These are phyloP conservation scores for Pseudonitzschia delicatissima DNA, from an alignment of 108 stramenopile genomes.

Conservation along the genomic window DNA sequence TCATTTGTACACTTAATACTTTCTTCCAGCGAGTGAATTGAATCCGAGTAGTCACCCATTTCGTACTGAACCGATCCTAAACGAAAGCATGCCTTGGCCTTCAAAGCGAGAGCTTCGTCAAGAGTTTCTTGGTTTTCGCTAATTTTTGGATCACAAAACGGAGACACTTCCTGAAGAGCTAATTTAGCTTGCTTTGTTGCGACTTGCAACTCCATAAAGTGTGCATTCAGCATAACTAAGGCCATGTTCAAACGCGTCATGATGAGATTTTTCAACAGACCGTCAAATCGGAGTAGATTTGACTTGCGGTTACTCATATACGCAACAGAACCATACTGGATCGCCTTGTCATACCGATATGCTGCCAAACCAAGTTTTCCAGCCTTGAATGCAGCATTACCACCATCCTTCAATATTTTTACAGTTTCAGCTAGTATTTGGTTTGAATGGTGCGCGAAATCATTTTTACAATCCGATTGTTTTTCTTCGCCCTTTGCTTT, in stretches of 20 bases:
- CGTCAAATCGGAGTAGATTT: background rate
- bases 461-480: background rate
- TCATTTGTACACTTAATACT: constrained; percentile 42
- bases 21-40: constrained; percentile 51
- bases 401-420: constrained; percentile 59
- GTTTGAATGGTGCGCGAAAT: background rate
- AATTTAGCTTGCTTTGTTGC: constrained; percentile 53
- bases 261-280: constrained; percentile 51
- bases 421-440: constrained; percentile 36
- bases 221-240: constrained; percentile 49
- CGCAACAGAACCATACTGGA: constrained; percentile 64
- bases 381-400: constrained; percentile 58
- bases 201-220: constrained; percentile 29
- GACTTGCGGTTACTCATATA: constrained; percentile 34
- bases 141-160: constrained; percentile 38
- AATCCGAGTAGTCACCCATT: constrained; percentile 46
- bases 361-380: constrained; percentile 51
- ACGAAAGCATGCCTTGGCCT: constrained; percentile 82
- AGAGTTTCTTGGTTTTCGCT: constrained; percentile 43
- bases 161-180: constrained; percentile 55
- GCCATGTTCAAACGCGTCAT: constrained; percentile 64
- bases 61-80: constrained; percentile 63
- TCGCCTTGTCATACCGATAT: constrained; percentile 69
- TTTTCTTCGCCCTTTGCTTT: constrained; percentile 1
- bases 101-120: constrained; percentile 47